Base-by-base conservation (phyloP, 2,329 filamentous ascomycete genomes). In the Fusarium abutilonis region DNA sequence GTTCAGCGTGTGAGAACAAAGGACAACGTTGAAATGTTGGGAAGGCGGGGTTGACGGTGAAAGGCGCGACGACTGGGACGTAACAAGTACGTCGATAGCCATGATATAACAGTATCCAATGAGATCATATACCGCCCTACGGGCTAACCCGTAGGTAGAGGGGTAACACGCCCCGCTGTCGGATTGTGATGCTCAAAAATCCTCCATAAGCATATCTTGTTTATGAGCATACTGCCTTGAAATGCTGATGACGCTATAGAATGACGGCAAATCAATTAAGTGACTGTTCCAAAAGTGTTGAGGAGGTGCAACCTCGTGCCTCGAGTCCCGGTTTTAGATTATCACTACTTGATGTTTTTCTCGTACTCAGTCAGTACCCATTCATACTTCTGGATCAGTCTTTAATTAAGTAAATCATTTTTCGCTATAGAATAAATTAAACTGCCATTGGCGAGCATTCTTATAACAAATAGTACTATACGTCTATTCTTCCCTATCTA, bases 41-140 rank as follows among this genome's bases (percentile, higher is more conserved):
- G 49, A 52, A 45, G 49, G 49, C 32, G 49, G 49, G 49, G 49
- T 52, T 39, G 10, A 38, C 29, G 39, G 40, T 45, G 14, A 40
- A 45, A 39, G 34, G 23, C 40, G 31, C 23, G 31, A 44, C 40
- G 48, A 52, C 39, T 52, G 40, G 40, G 34, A 36, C 45, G 46
- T 49, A 49, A 23, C 38, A 40, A 23, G 10, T 13, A 11, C 19
- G 21, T 23, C 29, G 4, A 11, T 26, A 43, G 23, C 32, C 40
- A 36, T 52, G 40, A 52, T 38, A 45, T 38, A 40, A 29, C 38
- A 38, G 48, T 44, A 43, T 52, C 23, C 48, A 52, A 52, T n/a
- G 3, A 39, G 40, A 29, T 29, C 29, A 43, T 52, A 52, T 15
- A 52, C 28, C 3, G 46, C 28, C 38, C 34, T 40, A 49, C 46